Base-by-base conservation (phyloP, 768 basidiomycete genomes). In the Tubosaeta sp. region DNA sequence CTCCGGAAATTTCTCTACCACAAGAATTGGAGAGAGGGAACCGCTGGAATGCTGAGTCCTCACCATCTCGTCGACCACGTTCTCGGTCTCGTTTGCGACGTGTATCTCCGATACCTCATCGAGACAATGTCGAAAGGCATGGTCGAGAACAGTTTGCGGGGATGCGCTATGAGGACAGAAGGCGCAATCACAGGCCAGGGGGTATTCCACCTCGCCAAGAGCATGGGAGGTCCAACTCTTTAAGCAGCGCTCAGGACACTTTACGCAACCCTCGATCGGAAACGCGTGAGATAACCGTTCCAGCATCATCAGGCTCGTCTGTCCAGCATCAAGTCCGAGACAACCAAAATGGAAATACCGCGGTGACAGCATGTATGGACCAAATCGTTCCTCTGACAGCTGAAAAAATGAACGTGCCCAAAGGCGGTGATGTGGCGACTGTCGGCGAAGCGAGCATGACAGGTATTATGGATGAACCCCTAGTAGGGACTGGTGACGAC, bases 1-100 rank as follows among this genome's bases (percentile, higher is more conserved):
- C 82, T 9, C 55, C 68, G 21, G 71, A 73, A 47, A 49, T 76
- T 18, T 66, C 73, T 7, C 75, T 75, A 13, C 71, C 71, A 9
- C 60, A 48, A 6, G 54, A 54, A 21, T 55, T 48, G 7, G 60
- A 67, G 19, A 65, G 59, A 30, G 51, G 58, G 6, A 55, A 51
- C 19, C 63, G 66, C 21, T 67, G 73, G 56, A 68, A 64, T 53
- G 49, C 61, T 0, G 57, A 46, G 29, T 58, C 51, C 12, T 51
- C 50, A 1, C 55, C 64, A 11, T 55, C 62, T 27, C 59, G 56
- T 44, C 66, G 54, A 19, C 62, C 66, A 6, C 59, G 54, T 41
- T 59, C 64, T 18, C 63, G 48, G 27, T 68, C 69, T 21, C 60
- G 56, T 51, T 65, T 72, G 7, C 62, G 51, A 35, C 49, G 60